These are phyloP conservation scores for Periglandula ipomoeae DNA, from an alignment of 2,329 filamentous ascomycete species.

Conservation along the genomic window DNA sequence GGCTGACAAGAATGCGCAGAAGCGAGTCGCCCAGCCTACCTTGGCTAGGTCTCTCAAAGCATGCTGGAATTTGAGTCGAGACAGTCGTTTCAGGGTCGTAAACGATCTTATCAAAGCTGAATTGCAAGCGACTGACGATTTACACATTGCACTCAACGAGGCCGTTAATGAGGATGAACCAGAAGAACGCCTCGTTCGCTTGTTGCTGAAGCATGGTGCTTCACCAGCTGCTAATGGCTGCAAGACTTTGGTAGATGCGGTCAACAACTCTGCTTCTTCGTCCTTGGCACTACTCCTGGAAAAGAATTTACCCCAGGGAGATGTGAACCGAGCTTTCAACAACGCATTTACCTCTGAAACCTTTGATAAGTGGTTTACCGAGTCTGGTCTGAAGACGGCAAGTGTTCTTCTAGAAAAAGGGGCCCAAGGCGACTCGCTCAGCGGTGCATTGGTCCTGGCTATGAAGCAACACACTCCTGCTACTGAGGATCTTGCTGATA, in stretches of 20 bases:
- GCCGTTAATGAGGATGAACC: constrained; percentile 44
- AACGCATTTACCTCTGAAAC: constrained; percentile 34
- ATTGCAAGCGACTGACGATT: constrained; percentile 35
- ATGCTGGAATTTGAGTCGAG: constrained; percentile 40
- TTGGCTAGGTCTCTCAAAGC: constrained; percentile 43
- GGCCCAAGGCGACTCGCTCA: constrained; percentile 35
- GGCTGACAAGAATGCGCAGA: constrained; percentile 20
- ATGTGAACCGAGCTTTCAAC: constrained; percentile 36
- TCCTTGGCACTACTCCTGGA: constrained; percentile 34
- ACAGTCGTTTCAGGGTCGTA: constrained; percentile 38
- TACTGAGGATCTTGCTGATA: constrained; percentile 29
- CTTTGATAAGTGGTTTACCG: constrained; percentile 35
- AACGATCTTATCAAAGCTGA: constrained; percentile 43
- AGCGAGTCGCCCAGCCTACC: constrained; percentile 36
- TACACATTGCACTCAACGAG: constrained; percentile 41
- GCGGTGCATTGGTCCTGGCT: constrained; percentile 34
- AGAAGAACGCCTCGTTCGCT: constrained; percentile 35
- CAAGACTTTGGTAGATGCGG: constrained; percentile 42
- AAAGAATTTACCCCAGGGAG: constrained; percentile 28
- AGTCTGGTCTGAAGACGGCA: constrained; percentile 36
- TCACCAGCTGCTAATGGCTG: constrained; percentile 42
- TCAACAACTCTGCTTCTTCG: constrained; percentile 27
- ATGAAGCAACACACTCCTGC: constrained; percentile 34
- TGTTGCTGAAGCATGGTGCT: constrained; percentile 42
- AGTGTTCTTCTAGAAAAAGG: constrained; percentile 40